Base-by-base conservation (phyloP, 2,329 filamentous ascomycete genomes). In the Trichoderma polysporum region DNA sequence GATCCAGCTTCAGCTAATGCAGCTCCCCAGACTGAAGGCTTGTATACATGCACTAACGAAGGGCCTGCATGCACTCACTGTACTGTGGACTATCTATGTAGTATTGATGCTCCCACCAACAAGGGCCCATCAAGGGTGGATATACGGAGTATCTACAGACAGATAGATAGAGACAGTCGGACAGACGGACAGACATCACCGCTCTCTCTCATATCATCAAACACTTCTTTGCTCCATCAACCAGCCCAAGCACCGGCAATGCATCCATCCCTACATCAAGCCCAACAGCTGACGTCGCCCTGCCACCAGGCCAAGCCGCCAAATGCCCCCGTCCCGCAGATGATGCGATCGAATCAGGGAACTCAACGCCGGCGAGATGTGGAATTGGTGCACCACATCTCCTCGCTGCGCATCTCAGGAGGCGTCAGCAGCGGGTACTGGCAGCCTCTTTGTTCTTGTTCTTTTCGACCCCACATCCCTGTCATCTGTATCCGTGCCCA, bases 221-320 rank as follows among this genome's bases (percentile, higher is more conserved):
- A 22, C 12, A 22, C 22, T 19, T 45, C 41, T 45, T 19, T 45
- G n/a, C 41, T 33, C 19, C 17, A 35, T 15, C 4, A 25, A n/a
- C 29, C 52, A 52, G 25, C 49, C 37, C 37, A 17, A 10, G 5
- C 35, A 37, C 37, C n/a, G n/a, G 17, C 37, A 50, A 9, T 13
- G 25, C 25, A 25, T 3, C 12, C 8, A 37, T 22, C 31, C 31
- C 27, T 39, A n/a, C 27, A 37, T 50, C 50, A 56, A 66, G 62
- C 62, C 64, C 64, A 53, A 35, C 41, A 45, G 56, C 64, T 66
- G 54, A 66, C 64, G 64, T 53, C 47, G 64, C 64, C 57, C 57
- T 61, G 50, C 57, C 64, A 56, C 19, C 64, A 66, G 15, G 29
- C 22, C 64, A 31, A n/a, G 27, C 39, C 54, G 54, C 31, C 57